These are phyloP conservation scores for Puccinia hordei DNA, from an alignment of 1,284 basidiomycete genomes.

Conservation along the genomic window DNA sequence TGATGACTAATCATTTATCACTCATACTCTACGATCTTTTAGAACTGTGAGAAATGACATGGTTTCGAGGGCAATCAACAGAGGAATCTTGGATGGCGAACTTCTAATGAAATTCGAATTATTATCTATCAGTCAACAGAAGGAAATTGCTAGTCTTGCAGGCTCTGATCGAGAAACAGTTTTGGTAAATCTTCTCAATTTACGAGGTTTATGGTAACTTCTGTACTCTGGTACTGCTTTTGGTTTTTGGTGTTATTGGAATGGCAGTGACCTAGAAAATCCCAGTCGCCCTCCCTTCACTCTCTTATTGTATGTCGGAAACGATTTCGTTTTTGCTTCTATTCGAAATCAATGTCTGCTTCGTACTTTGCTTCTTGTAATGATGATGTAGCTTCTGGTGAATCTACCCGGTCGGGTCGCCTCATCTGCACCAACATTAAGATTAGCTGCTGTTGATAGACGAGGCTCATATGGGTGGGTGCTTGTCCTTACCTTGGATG, in stretches of 20 bases:
- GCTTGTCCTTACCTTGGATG: too few species aligned
- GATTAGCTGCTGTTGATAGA: too few species aligned
- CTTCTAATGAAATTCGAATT: conserved; percentile 32
- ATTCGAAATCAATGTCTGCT: too few species aligned
- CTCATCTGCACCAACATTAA: too few species aligned
- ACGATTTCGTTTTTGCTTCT: too few species aligned
- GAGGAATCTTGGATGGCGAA: conserved; percentile 45
- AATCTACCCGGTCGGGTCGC: too few species aligned
- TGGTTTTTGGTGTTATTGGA: not conserved
- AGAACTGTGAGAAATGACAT: conserved; percentile 49
- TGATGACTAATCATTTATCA: not conserved
- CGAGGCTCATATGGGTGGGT: too few species aligned
- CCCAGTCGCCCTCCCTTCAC: too few species aligned
- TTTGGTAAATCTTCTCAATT: conserved; percentile 39
- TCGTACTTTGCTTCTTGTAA: too few species aligned
- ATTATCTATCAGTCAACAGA: conserved; percentile 36
- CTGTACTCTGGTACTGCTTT: not conserved
- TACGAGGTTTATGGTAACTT: conserved; percentile 40
- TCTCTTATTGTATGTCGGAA: too few species aligned
- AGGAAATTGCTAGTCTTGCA: conserved; percentile 29
- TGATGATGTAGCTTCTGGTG: too few species aligned
- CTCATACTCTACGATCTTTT: not conserved
- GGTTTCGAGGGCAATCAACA: conserved; percentile 46
- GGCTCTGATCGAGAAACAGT: conserved; percentile 45
- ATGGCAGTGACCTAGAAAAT: not conserved